These are phyloP conservation scores for Pugionium cornutum DNA, from an alignment of 345 rosid species.

Conservation along the genomic window DNA sequence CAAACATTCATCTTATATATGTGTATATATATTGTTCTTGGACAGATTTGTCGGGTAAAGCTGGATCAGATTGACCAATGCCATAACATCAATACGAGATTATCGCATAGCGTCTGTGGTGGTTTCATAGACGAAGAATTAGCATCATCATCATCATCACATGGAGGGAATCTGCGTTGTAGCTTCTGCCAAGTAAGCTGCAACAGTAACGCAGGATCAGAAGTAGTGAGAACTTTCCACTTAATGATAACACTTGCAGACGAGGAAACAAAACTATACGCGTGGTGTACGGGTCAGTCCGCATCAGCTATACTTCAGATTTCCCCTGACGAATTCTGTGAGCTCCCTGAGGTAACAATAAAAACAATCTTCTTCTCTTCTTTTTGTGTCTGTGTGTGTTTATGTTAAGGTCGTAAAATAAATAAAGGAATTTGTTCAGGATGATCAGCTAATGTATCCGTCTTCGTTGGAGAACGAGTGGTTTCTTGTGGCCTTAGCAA, in stretches of 20 bases:
- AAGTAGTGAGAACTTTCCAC: conserved; percentile 62
- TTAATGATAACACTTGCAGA: conserved; percentile 73
- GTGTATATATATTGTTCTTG: not conserved
- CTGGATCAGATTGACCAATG: conserved; percentile 68
- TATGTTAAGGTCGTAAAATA: not conserved
- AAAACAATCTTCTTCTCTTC: not conserved
- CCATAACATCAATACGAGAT: conserved; percentile 54
- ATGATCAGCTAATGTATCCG: conserved; percentile 81
- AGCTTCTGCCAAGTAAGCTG: conserved; percentile 59
- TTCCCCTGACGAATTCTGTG: conserved; percentile 78
- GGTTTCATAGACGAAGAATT: conserved; percentile 53
- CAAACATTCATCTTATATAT: not conserved
- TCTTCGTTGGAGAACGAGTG: conserved; percentile 72
- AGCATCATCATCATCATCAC: conserved; percentile 16
- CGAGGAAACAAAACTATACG: conserved; percentile 53
- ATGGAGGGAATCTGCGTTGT: conserved; percentile 50
- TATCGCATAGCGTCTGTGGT: conserved; percentile 66
- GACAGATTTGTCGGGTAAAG: conserved; percentile 74
- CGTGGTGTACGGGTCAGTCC: conserved; percentile 83
- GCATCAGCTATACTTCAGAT: conserved; percentile 88
- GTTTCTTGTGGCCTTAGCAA: conserved; percentile 72
- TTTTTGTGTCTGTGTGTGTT: not conserved
- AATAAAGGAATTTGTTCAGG: conserved; percentile 48
- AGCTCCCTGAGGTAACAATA: conserved; percentile 72
- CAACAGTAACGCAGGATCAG: conserved; percentile 36